Evolutionary conservation across 768 basidiomycete genomes (phyloP), one percentile per base, ranked within the genome.

Genomic region (Pleurotus djamor): DNA sequence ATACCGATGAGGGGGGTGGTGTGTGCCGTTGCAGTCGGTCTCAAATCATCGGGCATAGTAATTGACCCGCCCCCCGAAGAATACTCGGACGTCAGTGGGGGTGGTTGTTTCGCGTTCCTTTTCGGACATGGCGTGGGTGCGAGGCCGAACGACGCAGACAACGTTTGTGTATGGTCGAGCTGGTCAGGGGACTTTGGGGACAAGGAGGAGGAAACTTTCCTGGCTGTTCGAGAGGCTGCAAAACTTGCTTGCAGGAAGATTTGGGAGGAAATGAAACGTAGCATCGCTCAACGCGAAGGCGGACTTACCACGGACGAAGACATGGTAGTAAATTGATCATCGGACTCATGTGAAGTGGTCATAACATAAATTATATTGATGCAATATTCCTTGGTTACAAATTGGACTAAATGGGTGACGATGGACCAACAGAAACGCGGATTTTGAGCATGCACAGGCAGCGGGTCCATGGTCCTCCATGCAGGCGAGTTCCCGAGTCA

Each of bases 1-100:
- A 72, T 94, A 0, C 85, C 89, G 0, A 86, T 92, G 89, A 75
- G 80, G 2, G 89, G 90, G 0, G 83, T 88, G n/a, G 79, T 89
- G 0, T 86, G 86, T 55, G 91, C 91, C 4, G 81, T 88, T 2
- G 74, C 87, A 0, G 76, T 41, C 38, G 38, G 38, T n/a, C n/a
- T 9, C 38, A 41, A n/a, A n/a, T 41, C 38, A 41, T 9, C 9
- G 4, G 38, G 89, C 1, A 84, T 87, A 2, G 66, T 88, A 12
- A 71, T 86, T 2, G 86, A 87, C 66, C 85, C 86, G 1, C 73
- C 68, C 7, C 80, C 79, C 14, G 72, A 74, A 4, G 80, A 87
- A 51, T 66, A 69, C 1, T 54, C 65, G 0, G 52, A 58, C 0
- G 64, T 83, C 0, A 71, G 66, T 1, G 82, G 75, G 5, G 72